Evolutionary conservation across 2,329 filamentous ascomycete genomes (phyloP).

Genomic region (Trichoderma sp.): DNA sequence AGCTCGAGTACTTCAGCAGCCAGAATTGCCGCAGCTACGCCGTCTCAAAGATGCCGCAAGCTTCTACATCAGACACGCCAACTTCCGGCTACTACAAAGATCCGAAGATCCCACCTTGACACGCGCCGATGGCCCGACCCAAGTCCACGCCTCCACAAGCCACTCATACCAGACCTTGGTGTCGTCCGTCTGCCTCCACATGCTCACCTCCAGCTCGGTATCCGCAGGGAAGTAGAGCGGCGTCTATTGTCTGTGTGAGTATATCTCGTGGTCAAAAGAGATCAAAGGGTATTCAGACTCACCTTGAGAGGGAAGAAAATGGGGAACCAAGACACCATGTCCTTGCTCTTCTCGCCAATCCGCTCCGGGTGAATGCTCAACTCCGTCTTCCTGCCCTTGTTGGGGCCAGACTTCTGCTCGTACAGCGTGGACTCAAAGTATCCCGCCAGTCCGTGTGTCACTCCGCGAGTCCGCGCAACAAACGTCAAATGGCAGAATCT

Average conservation of each 20-base stretch:
- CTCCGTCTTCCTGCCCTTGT: slow-evolving; percentile 64
- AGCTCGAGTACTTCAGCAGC: not conserved
- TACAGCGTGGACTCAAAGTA: slow-evolving; percentile 99
- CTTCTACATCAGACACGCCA: slow-evolving; percentile 69
- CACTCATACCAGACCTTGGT: slow-evolving; percentile 98
- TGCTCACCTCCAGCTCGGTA: slow-evolving; percentile 83
- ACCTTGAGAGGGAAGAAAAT: slow-evolving; percentile 97
- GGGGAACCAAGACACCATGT: slow-evolving; percentile 99
- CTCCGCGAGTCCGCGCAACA: slow-evolving; percentile 74
- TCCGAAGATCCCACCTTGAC: slow-evolving; percentile 69
- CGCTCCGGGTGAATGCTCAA: slow-evolving; percentile 90
- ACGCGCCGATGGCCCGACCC: slow-evolving; percentile 60
- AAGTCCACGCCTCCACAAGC: slow-evolving; percentile 83
- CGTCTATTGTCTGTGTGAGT: slow-evolving; percentile 54
- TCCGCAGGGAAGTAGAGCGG: slow-evolving; percentile 84
- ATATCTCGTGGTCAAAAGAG: not conserved
- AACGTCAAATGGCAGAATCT: slow-evolving; percentile 80
- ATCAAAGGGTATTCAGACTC: slow-evolving; percentile 37
- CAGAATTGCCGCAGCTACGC: slow-evolving; percentile 18
- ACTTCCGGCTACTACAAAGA: slow-evolving; percentile 68
- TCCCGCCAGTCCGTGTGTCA: slow-evolving; percentile 86
- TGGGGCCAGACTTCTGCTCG: slow-evolving; percentile 49
- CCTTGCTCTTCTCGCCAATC: slow-evolving; percentile 89
- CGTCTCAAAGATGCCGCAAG: not conserved
- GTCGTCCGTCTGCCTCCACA: slow-evolving; percentile 96